phyloP scores from a whole-genome alignment of 768 basidiomycete genomes.

The Cantharellus anzutake region DNA sequence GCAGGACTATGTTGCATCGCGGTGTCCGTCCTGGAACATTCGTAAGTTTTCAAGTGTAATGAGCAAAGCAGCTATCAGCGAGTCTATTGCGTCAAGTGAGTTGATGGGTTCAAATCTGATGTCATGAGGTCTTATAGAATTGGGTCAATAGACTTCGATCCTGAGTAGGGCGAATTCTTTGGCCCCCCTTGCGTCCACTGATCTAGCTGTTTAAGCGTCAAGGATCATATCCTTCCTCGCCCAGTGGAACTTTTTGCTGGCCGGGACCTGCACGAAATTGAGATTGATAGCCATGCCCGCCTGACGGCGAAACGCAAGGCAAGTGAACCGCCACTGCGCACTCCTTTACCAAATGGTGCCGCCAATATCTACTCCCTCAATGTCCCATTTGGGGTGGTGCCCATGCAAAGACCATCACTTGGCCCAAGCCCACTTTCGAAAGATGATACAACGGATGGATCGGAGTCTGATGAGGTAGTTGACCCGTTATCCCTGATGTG shows the following conservation, averaged over 20 bases:
- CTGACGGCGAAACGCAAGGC: background rate
- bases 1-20: background rate
- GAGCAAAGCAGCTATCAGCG: slow-evolving; percentile 2
- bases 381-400: no score
- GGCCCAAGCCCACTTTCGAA: no score
- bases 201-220: background rate
- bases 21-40: background rate
- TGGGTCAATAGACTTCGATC: background rate
- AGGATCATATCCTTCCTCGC: background rate
- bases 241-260: background rate
- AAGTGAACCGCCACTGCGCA: background rate
- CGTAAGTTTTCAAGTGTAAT: slow-evolving; percentile 5
- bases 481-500: no score
- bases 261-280: background rate
- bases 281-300: background rate
- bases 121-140: background rate
- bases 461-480: no score
- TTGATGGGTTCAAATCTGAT: background rate
- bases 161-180: background rate
- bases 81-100: slow-evolving; percentile 8
- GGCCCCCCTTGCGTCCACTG: background rate
- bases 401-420: no score
- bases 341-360: no score
- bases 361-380: no score
- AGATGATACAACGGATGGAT: no score